These are phyloP conservation scores for Phaeolepiota aurea DNA, from an alignment of 768 basidiomycete genomes.

Conservation along the genomic window DNA sequence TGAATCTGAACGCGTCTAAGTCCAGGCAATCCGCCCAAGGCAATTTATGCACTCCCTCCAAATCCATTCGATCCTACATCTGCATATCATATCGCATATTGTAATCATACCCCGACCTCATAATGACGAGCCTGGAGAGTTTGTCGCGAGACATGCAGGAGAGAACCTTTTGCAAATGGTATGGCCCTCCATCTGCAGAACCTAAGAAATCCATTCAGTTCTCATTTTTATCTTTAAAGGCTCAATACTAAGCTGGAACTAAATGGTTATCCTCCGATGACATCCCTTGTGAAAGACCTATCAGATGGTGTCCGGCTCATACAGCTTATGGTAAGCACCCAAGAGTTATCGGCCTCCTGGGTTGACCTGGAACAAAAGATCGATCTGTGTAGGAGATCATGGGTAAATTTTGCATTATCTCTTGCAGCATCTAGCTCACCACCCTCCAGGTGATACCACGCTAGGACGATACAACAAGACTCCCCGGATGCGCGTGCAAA, in stretches of 20 bases:
- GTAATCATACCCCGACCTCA: slow-evolving; percentile 2
- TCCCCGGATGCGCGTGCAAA: slow-evolving; percentile 90
- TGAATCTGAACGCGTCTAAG: slow-evolving; percentile 26
- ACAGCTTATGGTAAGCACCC: slow-evolving; percentile 75
- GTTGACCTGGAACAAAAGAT: slow-evolving; percentile 4
- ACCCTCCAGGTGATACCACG: slow-evolving; percentile 68
- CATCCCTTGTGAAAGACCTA: slow-evolving; percentile 81
- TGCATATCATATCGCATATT: neutral
- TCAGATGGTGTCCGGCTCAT: slow-evolving; percentile 94
- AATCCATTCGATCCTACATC: slow-evolving; percentile 3
- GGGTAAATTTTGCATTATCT: slow-evolving; percentile 41
- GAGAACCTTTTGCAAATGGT: slow-evolving; percentile 92
- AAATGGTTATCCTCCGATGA: slow-evolving; percentile 80
- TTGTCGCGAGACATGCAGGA: slow-evolving; percentile 62
- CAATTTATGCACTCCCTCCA: no score
- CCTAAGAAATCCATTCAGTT: slow-evolving; percentile 3
- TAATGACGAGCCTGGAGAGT: slow-evolving; percentile 53
- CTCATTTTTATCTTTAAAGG: slow-evolving; percentile 37
- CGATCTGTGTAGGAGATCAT: slow-evolving; percentile 76
- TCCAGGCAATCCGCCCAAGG: slow-evolving; percentile 6
- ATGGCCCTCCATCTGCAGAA: slow-evolving; percentile 1
- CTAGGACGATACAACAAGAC: slow-evolving; percentile 90
- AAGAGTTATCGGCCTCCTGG: neutral
- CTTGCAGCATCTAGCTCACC: neutral
- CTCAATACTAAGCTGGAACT: slow-evolving; percentile 91